Base-by-base conservation (phyloP, 139 green algal species). In the Chlamydomonas sp. region DNA sequence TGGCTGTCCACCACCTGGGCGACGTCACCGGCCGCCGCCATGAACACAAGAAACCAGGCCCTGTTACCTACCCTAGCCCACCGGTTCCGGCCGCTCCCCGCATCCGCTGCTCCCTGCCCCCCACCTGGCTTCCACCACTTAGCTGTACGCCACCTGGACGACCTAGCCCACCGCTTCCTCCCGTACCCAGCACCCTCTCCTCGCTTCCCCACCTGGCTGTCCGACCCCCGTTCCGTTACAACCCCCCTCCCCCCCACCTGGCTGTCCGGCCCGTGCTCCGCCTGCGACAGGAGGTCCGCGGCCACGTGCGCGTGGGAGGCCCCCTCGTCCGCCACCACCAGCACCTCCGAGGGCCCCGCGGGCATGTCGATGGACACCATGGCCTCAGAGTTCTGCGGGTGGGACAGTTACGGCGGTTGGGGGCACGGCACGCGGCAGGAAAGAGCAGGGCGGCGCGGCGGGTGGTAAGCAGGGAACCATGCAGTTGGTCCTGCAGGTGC, bases 311-410 rank as follows among this genome's bases (percentile, higher is more conserved):
- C 93, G 0, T 90, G 91, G 75, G 91, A 31, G 9, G 98, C 98
- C 16, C 87, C 95, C 6, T 81, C 94, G 85, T 99, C 98, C 5
- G 97, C 97, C 31, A 99, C 96, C 16, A 99, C 97, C 72, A 99
- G 92, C 82, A 99, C 96, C 94, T 98, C 96, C 5, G 86, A 94
- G 58, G 95, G 95, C n/a, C 97, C 97, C 9, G 97, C 97, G 5
- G 97, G 97, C 97, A 99, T 99, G 94, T 99, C 97, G 58, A 99
- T 99, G 78, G 95, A 93, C 16, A 99, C 89, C 97, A 99, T 99
- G 58, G 97, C 97, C 93, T 99, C 97, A 14, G 92, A 95, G 91
- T 97, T 97, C 85, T 97, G 82, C 1, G 74, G 57, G 9, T 5
- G 57, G 8, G 57, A 58, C 2, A 2, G 4, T 6, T 57, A 17